A percentile compares a stretch with the other conserved stretches of the same genome.
These are phyloP conservation scores for Rosa chinensis DNA, from an alignment of 306 rosid species.

Conservation along the genomic window DNA sequence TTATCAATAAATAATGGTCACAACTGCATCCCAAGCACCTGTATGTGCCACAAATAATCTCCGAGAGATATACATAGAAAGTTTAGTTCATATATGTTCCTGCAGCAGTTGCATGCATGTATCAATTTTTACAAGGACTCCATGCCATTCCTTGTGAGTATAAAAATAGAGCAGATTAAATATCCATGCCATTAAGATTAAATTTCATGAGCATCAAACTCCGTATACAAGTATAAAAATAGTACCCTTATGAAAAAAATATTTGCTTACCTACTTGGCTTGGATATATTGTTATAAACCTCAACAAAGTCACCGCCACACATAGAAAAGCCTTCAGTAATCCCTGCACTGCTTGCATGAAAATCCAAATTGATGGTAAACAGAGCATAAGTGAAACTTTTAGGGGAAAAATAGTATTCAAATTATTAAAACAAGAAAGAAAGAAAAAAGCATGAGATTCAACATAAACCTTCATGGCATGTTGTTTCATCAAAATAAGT, in stretches of 20 bases:
- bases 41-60: slow-evolving; percentile 29
- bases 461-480: neutral
- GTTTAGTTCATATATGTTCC: neutral
- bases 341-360: slow-evolving; percentile 58
- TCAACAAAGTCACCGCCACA: too few relatives aligned
- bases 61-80: slow-evolving; percentile 28
- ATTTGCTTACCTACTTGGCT: too few relatives aligned
- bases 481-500: neutral
- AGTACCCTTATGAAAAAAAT: too few relatives aligned
- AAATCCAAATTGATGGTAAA: neutral
- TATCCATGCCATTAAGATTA: too few relatives aligned
- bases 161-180: too few relatives aligned
- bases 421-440: neutral
- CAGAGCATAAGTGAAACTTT: slow-evolving; percentile 6
- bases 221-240: too few relatives aligned
- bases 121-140: too few relatives aligned
- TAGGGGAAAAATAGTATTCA: neutral
- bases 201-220: too few relatives aligned
- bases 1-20: slow-evolving; percentile 95
- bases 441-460: neutral
- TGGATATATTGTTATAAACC: too few relatives aligned
- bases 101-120: too few relatives aligned
- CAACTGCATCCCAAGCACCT: slow-evolving; percentile 98
- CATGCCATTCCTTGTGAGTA: too few relatives aligned
- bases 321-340: too few relatives aligned